Percentiles rank a stretch among this genome's conserved stretches.
Evolutionary conservation across 371 early-diverging fungal species (phyloP).

Genomic region (Zopfochytrium polystomum): DNA sequence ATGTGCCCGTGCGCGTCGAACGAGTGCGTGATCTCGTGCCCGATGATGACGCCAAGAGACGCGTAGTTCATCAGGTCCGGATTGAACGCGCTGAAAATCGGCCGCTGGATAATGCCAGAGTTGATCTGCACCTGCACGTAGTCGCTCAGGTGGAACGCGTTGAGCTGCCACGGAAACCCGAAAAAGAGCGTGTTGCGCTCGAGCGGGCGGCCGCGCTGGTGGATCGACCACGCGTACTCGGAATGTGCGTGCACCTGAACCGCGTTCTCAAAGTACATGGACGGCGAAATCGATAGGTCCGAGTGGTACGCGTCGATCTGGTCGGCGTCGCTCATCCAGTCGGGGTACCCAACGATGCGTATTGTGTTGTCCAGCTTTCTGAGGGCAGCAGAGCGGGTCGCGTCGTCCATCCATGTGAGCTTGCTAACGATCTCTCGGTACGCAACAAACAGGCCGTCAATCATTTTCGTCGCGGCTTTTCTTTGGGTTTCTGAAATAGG

Average conservation of each 20-base stretch:
- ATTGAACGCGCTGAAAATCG: not conserved
- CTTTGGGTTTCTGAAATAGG: too few species aligned
- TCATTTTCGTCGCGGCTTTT: too few species aligned
- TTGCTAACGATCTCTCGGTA: too few species aligned
- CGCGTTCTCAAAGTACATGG: slow-evolving; percentile 21
- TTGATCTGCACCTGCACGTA: slow-evolving; percentile 4
- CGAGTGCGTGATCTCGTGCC: slow-evolving; percentile 52
- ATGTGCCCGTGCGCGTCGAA: slow-evolving; percentile 54
- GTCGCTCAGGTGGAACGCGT: slow-evolving; percentile 38
- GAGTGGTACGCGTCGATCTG: slow-evolving; percentile 18
- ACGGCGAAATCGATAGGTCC: slow-evolving; percentile 3
- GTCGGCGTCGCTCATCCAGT: slow-evolving; percentile 21
- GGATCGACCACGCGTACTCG: too few species aligned
- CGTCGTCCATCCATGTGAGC: too few species aligned
- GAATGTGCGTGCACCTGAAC: slow-evolving; percentile 1
- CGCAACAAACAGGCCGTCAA: too few species aligned
- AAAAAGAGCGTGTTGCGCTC: slow-evolving; percentile 24
- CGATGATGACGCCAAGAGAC: slow-evolving; percentile 44
- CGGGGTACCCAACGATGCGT: slow-evolving; percentile 31
- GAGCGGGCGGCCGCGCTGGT: slow-evolving; percentile 19
- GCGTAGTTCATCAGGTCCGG: slow-evolving; percentile 42
- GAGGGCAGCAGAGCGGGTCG: not conserved
- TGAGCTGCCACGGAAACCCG: too few species aligned
- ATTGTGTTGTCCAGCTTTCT: slow-evolving; percentile 15
- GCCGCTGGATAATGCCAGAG: not conserved